Conservation (phyloP, 768 basidiomycete genomes). For the Mycena floridula region DNA sequence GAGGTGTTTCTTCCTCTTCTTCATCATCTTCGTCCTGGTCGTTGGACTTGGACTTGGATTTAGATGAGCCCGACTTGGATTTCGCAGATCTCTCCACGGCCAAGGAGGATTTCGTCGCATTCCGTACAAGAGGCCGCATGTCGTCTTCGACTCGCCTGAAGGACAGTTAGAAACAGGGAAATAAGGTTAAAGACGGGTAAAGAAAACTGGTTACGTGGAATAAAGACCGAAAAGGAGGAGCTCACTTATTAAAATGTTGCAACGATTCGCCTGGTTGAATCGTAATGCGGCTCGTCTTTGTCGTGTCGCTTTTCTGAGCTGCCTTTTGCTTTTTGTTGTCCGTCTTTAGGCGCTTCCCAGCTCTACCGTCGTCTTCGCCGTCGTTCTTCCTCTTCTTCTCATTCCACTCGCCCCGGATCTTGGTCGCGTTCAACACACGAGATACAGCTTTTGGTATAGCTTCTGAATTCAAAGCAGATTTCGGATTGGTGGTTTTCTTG, state of each 20-base stretch:
- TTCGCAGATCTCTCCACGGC: too few relatives aligned
- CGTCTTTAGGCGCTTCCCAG: constrained; percentile 12
- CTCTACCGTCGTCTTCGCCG: constrained; percentile 20
- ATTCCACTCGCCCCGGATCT: constrained; percentile 48
- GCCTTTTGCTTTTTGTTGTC: constrained; percentile 21
- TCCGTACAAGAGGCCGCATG: constrained; percentile 58
- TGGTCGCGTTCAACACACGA: constrained; percentile 58
- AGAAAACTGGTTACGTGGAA: too few relatives aligned
- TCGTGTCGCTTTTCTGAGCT: not conserved
- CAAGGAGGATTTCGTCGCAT: constrained; percentile 54
- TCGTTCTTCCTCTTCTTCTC: constrained; percentile 35
- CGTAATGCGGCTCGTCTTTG: not conserved
- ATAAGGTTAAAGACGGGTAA: too few relatives aligned
- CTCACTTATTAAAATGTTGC: constrained; percentile 70
- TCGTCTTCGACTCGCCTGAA: constrained; percentile 67
- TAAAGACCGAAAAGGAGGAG: too few relatives aligned
- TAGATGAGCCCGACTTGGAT: too few relatives aligned
- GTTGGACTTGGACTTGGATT: constrained; percentile 37
- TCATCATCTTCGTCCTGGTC: constrained; percentile 24
- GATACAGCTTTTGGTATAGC: constrained; percentile 62
- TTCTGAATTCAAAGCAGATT: constrained; percentile 41
- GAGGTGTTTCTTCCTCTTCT: constrained; percentile 12
- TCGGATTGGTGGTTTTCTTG: too few relatives aligned
- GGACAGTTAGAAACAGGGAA: constrained; percentile 1
- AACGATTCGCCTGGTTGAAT: constrained; percentile 69